Evolutionary conservation across 768 basidiomycete species (phyloP).

Genomic region (Amanita rimosa): DNA sequence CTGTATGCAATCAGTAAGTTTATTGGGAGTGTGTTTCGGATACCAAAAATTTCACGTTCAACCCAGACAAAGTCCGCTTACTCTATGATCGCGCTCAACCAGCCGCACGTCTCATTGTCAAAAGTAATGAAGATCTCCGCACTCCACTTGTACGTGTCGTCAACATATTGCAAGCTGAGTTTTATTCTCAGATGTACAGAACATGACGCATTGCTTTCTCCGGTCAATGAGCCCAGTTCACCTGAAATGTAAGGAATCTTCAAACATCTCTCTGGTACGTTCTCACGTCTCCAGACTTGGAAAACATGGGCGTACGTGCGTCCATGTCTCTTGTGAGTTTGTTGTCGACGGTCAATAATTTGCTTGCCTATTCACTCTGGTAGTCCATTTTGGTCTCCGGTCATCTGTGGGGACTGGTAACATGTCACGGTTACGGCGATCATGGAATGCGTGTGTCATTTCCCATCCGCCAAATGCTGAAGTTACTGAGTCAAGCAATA

Average conservation of each 20-base stretch:
- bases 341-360: neutral
- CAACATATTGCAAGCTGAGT: neutral
- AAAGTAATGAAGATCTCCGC: constrained; percentile 51
- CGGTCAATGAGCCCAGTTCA: constrained; percentile 88
- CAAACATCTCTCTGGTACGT: neutral
- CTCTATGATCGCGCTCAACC: constrained; percentile 64
- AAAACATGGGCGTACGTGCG: constrained; percentile 74
- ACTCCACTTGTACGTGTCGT: constrained; percentile 40
- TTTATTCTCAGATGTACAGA: constrained; percentile 21
- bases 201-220: constrained; percentile 78
- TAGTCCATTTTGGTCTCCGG: constrained; percentile 76
- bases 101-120: constrained; percentile 64
- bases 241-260: constrained; percentile 47
- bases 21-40: neutral
- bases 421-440: constrained; percentile 67
- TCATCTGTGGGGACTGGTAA: constrained; percentile 69
- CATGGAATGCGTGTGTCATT: constrained; percentile 82
- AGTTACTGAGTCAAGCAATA: constrained; percentile 69
- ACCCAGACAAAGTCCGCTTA: constrained; percentile 60
- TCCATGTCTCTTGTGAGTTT: constrained; percentile 73
- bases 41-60: neutral
- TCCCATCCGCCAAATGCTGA: constrained; percentile 73
- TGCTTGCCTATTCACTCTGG: constrained; percentile 1
- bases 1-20: constrained; percentile 55
- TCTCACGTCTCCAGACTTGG: constrained; percentile 37